phyloP scores from a whole-genome alignment of 75 land plant species.

The Pinus tabuliformis region DNA sequence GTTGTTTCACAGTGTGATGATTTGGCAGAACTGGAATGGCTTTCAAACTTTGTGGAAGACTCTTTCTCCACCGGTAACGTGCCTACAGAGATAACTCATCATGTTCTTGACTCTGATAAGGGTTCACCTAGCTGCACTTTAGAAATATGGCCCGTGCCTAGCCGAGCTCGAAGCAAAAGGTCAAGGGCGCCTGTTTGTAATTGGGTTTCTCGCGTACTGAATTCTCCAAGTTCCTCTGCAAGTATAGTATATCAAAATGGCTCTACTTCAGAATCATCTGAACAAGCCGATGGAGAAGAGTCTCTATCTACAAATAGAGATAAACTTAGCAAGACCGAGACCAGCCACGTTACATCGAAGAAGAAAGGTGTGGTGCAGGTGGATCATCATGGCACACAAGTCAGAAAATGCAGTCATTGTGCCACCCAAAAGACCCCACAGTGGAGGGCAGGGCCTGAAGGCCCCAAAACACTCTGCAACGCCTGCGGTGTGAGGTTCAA shows the following conservation, averaged over 20 bases:
- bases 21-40: slow-evolving; percentile 77
- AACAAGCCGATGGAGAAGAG: slow-evolving; percentile 1
- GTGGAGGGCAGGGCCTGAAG: slow-evolving; percentile 68
- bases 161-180: slow-evolving; percentile 58
- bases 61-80: slow-evolving; percentile 51
- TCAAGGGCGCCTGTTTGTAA: slow-evolving; percentile 44
- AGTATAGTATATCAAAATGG: neutral
- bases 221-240: slow-evolving; percentile 14
- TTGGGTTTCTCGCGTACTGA: slow-evolving; percentile 55
- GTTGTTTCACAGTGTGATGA: slow-evolving; percentile 59
- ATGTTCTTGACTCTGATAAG: neutral
- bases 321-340: too few relatives aligned
- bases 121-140: neutral
- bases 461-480: slow-evolving; percentile 63
- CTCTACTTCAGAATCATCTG: neutral
- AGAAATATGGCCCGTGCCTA: slow-evolving; percentile 23
- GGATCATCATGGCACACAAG: neutral
- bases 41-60: slow-evolving; percentile 77
- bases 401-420: slow-evolving; percentile 54
- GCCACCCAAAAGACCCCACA: slow-evolving; percentile 54
- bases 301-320: neutral
- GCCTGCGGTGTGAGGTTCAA: slow-evolving; percentile 63
- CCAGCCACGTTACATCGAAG: too few relatives aligned
- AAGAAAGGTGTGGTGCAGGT: slow-evolving; percentile 1
- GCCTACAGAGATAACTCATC: neutral